These are phyloP conservation scores for Pseudozyma tsukubaensis DNA, from an alignment of 1,284 basidiomycete genomes.

Conservation along the genomic window DNA sequence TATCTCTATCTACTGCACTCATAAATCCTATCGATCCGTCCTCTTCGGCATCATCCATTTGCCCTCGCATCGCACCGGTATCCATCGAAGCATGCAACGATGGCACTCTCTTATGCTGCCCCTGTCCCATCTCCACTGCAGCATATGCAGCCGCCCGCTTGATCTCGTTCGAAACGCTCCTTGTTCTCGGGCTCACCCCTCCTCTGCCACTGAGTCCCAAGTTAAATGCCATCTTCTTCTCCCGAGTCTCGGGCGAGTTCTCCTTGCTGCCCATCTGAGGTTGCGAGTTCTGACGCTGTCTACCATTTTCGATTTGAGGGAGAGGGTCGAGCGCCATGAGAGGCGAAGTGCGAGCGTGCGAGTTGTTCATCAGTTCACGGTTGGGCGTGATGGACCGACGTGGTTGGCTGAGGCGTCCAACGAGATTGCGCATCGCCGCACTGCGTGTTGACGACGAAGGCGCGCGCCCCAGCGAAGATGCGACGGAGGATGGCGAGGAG, in stretches of 20 bases:
- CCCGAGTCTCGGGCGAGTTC: slow-evolving; percentile 14
- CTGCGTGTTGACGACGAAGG: slow-evolving; percentile 23
- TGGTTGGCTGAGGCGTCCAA: slow-evolving; percentile 35
- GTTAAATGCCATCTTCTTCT: slow-evolving; percentile 10
- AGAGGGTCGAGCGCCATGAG: slow-evolving; percentile 33
- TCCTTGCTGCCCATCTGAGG: slow-evolving; percentile 24
- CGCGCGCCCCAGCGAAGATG: slow-evolving; percentile 12
- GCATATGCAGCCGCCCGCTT: slow-evolving; percentile 31
- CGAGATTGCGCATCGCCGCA: slow-evolving; percentile 39
- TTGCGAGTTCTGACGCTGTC: slow-evolving; percentile 40
- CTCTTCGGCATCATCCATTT: slow-evolving; percentile 15
- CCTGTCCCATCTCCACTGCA: background rate
- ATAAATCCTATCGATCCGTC: background rate
- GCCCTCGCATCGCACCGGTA: slow-evolving; percentile 1
- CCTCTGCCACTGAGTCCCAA: slow-evolving; percentile 12
- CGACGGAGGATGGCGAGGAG: slow-evolving; percentile 17
- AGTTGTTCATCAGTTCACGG: slow-evolving; percentile 26
- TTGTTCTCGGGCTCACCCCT: slow-evolving; percentile 24
- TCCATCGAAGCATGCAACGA: slow-evolving; percentile 32
- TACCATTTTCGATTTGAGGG: slow-evolving; percentile 17
- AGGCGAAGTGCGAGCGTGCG: slow-evolving; percentile 24
- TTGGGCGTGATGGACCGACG: slow-evolving; percentile 39
- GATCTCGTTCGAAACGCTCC: slow-evolving; percentile 44
- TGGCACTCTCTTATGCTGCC: slow-evolving; percentile 7
- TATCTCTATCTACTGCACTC: slow-evolving; percentile 21